Conservation (phyloP, 2,329 filamentous ascomycete species). For the Diplodia intermedia region DNA sequence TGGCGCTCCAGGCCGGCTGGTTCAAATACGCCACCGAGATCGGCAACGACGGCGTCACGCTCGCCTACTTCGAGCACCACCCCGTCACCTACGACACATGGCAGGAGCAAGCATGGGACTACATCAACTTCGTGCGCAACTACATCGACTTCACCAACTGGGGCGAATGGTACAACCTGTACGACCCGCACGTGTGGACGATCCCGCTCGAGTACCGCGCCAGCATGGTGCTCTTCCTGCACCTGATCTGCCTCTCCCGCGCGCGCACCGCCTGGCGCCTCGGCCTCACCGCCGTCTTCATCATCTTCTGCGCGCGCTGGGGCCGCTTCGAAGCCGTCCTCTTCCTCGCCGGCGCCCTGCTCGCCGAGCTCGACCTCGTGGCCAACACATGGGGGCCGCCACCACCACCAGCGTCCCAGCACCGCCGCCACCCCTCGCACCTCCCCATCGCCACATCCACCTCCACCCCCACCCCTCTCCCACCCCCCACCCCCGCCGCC, state of each 20-base stretch:
- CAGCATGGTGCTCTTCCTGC: constrained; percentile 39
- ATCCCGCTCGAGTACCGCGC: constrained; percentile 48
- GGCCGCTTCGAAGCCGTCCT: constrained; percentile 39
- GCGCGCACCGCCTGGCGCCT: constrained; percentile 36
- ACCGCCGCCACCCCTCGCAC: neutral
- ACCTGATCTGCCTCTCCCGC: constrained; percentile 35
- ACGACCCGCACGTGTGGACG: constrained; percentile 47
- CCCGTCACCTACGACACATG: constrained; percentile 35
- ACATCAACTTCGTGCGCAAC: constrained; percentile 41
- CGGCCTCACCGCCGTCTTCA: constrained; percentile 31
- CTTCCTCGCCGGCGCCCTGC: constrained; percentile 47
- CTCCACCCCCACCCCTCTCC: neutral
- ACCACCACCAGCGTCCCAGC: neutral
- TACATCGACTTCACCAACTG: constrained; percentile 32
- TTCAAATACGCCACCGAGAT: constrained; percentile 39
- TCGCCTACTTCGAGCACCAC: constrained; percentile 35
- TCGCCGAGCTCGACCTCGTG: constrained; percentile 48
- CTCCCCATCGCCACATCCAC: neutral
- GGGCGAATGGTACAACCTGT: constrained; percentile 34
- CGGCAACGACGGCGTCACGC: constrained; percentile 37
- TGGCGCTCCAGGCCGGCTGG: constrained; percentile 35
- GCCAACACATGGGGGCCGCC: constrained; percentile 20
- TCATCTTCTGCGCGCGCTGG: constrained; percentile 36
- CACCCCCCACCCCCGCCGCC: neutral
- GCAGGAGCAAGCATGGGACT: constrained; percentile 41